Percentiles rank a stretch among this genome's conserved stretches.
These are phyloP conservation scores for Stachybotrys chartarum DNA, from an alignment of 2,329 filamentous ascomycete genomes.

Conservation along the genomic window DNA sequence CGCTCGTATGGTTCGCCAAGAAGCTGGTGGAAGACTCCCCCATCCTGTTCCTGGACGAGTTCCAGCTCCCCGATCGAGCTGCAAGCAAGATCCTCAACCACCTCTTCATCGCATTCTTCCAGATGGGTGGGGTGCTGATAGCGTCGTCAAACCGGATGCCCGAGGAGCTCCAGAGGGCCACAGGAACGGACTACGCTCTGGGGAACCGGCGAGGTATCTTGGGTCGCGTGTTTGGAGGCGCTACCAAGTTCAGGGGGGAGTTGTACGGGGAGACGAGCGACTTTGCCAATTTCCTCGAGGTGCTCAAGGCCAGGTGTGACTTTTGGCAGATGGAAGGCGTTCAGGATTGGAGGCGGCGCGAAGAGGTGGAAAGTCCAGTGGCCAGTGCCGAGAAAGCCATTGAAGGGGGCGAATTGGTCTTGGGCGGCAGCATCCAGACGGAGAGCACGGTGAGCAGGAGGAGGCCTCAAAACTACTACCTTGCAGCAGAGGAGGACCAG, in stretches of 20 bases:
- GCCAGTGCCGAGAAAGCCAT: background rate
- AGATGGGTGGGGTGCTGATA: constrained; percentile 71
- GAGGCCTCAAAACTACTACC: constrained; percentile 22
- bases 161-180: constrained; percentile 70
- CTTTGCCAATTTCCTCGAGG: constrained; percentile 68
- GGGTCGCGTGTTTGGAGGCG: constrained; percentile 37
- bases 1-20: constrained; percentile 65
- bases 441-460: constrained; percentile 9
- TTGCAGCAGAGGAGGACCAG: constrained; percentile 17
- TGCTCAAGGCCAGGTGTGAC: constrained; percentile 70
- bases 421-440: constrained; percentile 2
- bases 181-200: constrained; percentile 59
- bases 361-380: constrained; percentile 21
- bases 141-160: constrained; percentile 80
- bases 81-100: constrained; percentile 74
- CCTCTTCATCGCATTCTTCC: constrained; percentile 73
- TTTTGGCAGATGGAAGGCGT: constrained; percentile 78
- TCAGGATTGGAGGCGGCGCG: constrained; percentile 61
- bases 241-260: constrained; percentile 31
- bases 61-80: constrained; percentile 73
- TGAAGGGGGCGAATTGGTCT: background rate
- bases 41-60: constrained; percentile 75
- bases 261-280: constrained; percentile 58
- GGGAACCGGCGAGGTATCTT: constrained; percentile 46
- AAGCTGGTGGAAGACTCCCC: constrained; percentile 69